Conservation (phyloP, 2,329 filamentous ascomycete genomes). For the Coniochaeta ligniaria region DNA sequence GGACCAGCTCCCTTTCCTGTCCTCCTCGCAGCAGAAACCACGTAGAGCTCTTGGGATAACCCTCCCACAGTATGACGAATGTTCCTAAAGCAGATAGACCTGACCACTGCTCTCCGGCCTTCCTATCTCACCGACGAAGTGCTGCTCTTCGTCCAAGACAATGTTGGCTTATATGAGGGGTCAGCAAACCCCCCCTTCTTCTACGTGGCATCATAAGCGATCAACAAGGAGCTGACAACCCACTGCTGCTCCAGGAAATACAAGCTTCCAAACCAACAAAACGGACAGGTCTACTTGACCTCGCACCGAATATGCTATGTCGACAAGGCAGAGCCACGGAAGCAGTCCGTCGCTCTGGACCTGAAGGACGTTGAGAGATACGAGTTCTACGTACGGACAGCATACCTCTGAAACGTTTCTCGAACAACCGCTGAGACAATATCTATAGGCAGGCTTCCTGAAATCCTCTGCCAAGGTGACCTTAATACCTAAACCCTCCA, state of each 20-base stretch:
- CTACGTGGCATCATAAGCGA: not conserved
- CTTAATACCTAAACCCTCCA: conserved; percentile 72
- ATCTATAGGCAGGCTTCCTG: conserved; percentile 69
- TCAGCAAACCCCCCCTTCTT: conserved; percentile 36
- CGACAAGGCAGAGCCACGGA: conserved; percentile 77
- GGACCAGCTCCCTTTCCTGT: not conserved
- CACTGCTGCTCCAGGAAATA: conserved; percentile 59
- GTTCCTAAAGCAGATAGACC: conserved; percentile 93
- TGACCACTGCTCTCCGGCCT: conserved; percentile 93
- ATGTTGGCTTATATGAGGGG: conserved; percentile 96
- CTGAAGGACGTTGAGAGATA: conserved; percentile 85
- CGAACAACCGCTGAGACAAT: not conserved
- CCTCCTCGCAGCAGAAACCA: not conserved
- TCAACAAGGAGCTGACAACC: not conserved
- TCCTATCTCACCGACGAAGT: conserved; percentile 89
- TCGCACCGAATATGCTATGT: conserved; percentile 95
- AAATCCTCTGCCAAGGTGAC: conserved; percentile 95
- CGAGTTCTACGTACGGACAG: conserved; percentile 69
- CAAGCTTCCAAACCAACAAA: conserved; percentile 89
- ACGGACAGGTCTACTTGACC: conserved; percentile 93
- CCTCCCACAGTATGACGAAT: conserved; percentile 59
- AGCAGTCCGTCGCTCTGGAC: conserved; percentile 77
- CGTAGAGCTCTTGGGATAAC: conserved; percentile 10
- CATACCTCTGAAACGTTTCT: not conserved
- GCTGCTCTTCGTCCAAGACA: conserved; percentile 93